Base-by-base conservation (phyloP, 345 rosid genomes). In the Excoecaria cochinchinensis region DNA sequence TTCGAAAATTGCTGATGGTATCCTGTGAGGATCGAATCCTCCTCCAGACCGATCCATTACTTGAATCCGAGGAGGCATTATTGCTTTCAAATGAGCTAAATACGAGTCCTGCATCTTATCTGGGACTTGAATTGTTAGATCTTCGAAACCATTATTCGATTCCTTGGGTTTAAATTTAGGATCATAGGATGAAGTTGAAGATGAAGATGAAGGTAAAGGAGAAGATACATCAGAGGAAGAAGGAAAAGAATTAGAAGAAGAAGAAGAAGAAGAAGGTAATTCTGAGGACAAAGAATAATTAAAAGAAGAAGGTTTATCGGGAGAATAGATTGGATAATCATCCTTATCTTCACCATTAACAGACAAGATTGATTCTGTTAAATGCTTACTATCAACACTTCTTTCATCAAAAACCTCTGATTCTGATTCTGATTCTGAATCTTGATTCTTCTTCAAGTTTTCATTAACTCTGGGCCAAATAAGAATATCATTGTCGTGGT, bases 41-140 rank as follows among this genome's bases (percentile, higher is more conserved):
- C 8, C 71, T 67, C 55, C 83, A 4, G 85, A 57, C 31, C 92
- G 82, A 3, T 89, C 89, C 99, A 95, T 95, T 38, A 83, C 81
- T 87, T 95, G 99, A 60, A 85, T n/a, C 1, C 85, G 80, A 71
- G 98, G 99, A 63, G 91, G 81, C 13, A 79, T 88, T 17, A 89
- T 82, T 14, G 86, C 76, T 6, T 52, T 42, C 42, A 8, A 48
- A 15, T 25, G 75, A 0, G 40, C 73, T 16, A 36, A 69, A 24
- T 24, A 22, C 8, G 89, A 83, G 73, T 81, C 88, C 11, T 69
- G 78, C 3, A 46, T 66, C 78, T 1, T 19, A 78, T 80, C 76
- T 59, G 83, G 85, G 69, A 84, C 81, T 36, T 80, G 39, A 6
- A 69, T 64, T 74, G 82, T 36, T 3, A 68, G 57, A 78, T 66